Evolutionary conservation across 208 protist genomes (phyloP).

Genomic region (Porcisia deanei): DNA sequence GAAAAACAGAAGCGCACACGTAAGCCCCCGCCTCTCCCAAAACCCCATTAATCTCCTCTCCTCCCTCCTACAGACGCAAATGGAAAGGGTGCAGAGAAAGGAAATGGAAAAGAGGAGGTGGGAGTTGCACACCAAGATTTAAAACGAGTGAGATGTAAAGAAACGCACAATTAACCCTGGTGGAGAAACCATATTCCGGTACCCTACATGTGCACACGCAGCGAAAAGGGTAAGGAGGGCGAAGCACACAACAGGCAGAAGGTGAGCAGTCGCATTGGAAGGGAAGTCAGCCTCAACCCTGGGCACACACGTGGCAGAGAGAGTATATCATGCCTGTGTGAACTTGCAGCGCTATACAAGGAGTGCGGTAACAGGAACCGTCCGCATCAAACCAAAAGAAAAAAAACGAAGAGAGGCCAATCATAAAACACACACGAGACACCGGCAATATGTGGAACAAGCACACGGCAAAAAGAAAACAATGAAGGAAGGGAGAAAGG

Average conservation of each 20-base stretch:
- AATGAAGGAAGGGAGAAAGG: slow-evolving; percentile 5
- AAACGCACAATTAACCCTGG: not conserved
- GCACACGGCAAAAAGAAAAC: slow-evolving; percentile 1
- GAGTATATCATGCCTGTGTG: slow-evolving; percentile 10
- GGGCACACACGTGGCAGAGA: slow-evolving; percentile 2
- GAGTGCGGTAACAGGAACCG: not conserved
- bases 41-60: too few relatives aligned
- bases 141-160: not conserved
- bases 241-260: not conserved
- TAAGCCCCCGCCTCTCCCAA: not conserved
- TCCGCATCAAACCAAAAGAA: too few relatives aligned
- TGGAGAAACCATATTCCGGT: not conserved
- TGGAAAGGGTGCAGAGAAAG: not conserved
- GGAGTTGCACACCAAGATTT: not conserved
- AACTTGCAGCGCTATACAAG: not conserved
- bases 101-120: not conserved
- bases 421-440: not conserved
- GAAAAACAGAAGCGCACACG: not conserved
- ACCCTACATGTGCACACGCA: not conserved
- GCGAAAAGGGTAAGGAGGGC: not conserved
- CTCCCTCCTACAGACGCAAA: not conserved
- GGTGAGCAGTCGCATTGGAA: not conserved
- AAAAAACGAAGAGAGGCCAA: not conserved
- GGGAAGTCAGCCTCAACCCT: not conserved
- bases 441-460: not conserved